A percentile compares a stretch with the other conserved stretches of the same genome.
Conservation (phyloP, 805 yeast genomes). For the Nadsonia fulvescens region DNA sequence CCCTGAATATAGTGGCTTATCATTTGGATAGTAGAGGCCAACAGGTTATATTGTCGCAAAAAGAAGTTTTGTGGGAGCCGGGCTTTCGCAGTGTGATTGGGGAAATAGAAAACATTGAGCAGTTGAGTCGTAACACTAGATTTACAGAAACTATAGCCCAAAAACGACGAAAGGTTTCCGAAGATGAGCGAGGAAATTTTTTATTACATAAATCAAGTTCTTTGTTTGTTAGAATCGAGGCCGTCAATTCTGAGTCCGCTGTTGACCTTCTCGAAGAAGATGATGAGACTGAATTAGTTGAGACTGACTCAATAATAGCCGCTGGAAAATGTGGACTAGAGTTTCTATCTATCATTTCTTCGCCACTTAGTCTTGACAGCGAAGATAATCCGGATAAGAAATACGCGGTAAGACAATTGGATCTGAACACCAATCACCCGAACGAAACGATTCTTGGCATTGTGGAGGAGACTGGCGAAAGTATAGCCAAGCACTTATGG, state of each 20-base stretch:
- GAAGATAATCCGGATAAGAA: conserved; percentile 1
- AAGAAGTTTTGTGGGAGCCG: neutral
- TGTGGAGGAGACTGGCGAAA: conserved; percentile 23
- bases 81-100: conserved; percentile 1
- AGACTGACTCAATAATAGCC: conserved; percentile 1
- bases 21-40: neutral
- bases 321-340: too few species aligned
- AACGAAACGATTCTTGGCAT: conserved; percentile 7
- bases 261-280: neutral
- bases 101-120: conserved; percentile 1
- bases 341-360: too few species aligned
- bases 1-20: conserved; percentile 2
- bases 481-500: conserved; percentile 27
- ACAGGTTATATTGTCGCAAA: conserved; percentile 1
- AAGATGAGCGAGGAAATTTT: too few species aligned
- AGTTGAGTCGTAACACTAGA: conserved; percentile 1
- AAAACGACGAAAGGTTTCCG: neutral
- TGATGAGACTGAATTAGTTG: neutral
- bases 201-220: too few species aligned
- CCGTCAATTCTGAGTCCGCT: too few species aligned
- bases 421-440: conserved; percentile 1
- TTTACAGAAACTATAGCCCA: neutral
- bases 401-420: conserved; percentile 1
- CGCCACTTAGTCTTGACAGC: neutral
- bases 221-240: too few species aligned